These are phyloP conservation scores for Aspergillus asperescens DNA, from an alignment of 495 filamentous ascomycete species.

Conservation along the genomic window DNA sequence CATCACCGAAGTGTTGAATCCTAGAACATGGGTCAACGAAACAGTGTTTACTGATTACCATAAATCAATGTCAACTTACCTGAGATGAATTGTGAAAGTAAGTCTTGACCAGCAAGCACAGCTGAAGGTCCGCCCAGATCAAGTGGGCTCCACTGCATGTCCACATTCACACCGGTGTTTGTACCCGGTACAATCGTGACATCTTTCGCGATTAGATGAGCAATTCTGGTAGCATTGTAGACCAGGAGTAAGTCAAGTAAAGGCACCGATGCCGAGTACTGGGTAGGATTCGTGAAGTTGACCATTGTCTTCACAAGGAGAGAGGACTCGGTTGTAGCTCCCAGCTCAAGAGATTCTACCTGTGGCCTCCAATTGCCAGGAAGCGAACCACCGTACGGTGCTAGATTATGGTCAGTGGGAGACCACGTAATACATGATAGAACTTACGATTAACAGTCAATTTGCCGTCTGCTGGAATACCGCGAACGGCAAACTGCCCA, in stretches of 20 bases:
- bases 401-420: constrained; percentile 28
- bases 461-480: constrained; percentile 78
- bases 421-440: neutral
- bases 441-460: constrained; percentile 83
- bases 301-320: constrained; percentile 62
- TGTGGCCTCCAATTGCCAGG: constrained; percentile 53
- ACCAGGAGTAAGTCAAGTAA: constrained; percentile 70
- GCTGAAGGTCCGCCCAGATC: constrained; percentile 55
- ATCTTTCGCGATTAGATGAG: constrained; percentile 61
- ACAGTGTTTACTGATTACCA: neutral
- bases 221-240: constrained; percentile 67
- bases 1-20: constrained; percentile 71
- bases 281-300: constrained; percentile 85
- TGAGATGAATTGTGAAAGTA: constrained; percentile 82
- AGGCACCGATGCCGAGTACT: constrained; percentile 74
- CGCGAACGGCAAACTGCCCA: constrained; percentile 69
- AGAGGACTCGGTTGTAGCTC: constrained; percentile 61
- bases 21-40: constrained; percentile 27
- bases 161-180: constrained; percentile 65
- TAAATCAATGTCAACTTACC: constrained; percentile 41
- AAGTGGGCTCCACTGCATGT: constrained; percentile 67
- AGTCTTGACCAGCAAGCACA: constrained; percentile 55
- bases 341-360: constrained; percentile 59
- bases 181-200: constrained; percentile 58
- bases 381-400: constrained; percentile 44